A percentile compares a stretch with the other conserved stretches of the same genome.
phyloP scores from a whole-genome alignment of 2,329 filamentous ascomycete species.

The Apiospora arundinis region DNA sequence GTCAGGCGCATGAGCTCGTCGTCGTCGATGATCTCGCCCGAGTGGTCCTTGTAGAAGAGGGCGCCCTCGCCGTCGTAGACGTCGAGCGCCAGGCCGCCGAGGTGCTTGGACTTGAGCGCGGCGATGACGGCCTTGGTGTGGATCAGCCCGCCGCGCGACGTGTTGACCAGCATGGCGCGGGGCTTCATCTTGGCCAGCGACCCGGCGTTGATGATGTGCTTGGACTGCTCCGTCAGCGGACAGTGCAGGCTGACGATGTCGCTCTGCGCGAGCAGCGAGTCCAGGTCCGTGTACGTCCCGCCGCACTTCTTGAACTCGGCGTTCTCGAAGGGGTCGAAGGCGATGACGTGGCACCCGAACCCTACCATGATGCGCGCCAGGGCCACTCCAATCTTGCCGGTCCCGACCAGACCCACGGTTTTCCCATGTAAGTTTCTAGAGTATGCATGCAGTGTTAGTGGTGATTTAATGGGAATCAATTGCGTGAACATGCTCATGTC shows the following conservation, averaged over 20 bases:
- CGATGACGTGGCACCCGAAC: slow-evolving; percentile 68
- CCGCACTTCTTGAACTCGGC: slow-evolving; percentile 52
- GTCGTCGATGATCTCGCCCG: slow-evolving; percentile 69
- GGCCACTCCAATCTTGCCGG: slow-evolving; percentile 69
- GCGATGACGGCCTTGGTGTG: slow-evolving; percentile 65
- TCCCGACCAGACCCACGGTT: slow-evolving; percentile 70
- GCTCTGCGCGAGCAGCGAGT: slow-evolving; percentile 58
- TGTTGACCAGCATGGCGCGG: slow-evolving; percentile 70
- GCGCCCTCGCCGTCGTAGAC: slow-evolving; percentile 71
- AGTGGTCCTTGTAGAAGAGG: slow-evolving; percentile 71
- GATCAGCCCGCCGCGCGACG: slow-evolving; percentile 69
- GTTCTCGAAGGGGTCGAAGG: slow-evolving; percentile 62
- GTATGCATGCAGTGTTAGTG: background rate
- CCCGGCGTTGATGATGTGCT: slow-evolving; percentile 63
- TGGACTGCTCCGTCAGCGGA: slow-evolving; percentile 65
- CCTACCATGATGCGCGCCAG: slow-evolving; percentile 67
- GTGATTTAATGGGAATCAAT: background rate
- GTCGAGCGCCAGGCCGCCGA: slow-evolving; percentile 69
- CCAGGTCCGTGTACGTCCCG: slow-evolving; percentile 60
- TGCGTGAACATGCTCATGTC: background rate
- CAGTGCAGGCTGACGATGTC: slow-evolving; percentile 73
- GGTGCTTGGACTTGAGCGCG: slow-evolving; percentile 63
- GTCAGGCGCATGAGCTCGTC: slow-evolving; percentile 70
- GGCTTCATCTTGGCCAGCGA: slow-evolving; percentile 63
- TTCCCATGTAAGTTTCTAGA: slow-evolving; percentile 62